A percentile compares a stretch with the other conserved stretches of the same genome.
These are phyloP conservation scores for Umbelopsis isabellina DNA, from an alignment of 192 early-diverging fungal species.

Conservation along the genomic window DNA sequence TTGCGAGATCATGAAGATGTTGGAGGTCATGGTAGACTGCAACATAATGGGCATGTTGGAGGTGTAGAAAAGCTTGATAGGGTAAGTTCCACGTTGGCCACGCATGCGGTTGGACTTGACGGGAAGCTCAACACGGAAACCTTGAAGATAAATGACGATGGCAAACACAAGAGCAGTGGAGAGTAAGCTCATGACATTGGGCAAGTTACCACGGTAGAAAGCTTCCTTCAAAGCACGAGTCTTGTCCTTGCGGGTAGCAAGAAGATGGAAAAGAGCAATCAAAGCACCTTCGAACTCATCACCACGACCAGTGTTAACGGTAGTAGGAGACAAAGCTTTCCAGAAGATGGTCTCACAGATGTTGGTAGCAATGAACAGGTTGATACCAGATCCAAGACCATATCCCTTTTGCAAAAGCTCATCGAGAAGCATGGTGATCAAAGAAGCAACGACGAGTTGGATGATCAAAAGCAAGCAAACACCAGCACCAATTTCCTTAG, in stretches of 20 bases:
- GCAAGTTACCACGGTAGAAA: slow-evolving; percentile 86
- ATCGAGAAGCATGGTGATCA: slow-evolving; percentile 98
- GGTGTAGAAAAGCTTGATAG: slow-evolving; percentile 99
- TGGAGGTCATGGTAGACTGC: slow-evolving; percentile 95
- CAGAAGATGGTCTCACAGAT: slow-evolving; percentile 99
- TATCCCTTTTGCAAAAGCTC: slow-evolving; percentile 99
- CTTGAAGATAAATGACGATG: slow-evolving; percentile 95
- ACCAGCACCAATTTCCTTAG: slow-evolving; percentile 94
- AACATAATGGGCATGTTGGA: slow-evolving; percentile 99
- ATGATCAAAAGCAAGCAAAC: slow-evolving; percentile 95
- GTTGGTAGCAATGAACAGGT: slow-evolving; percentile 99
- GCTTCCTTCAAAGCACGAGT: slow-evolving; percentile 96
- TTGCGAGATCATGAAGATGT: slow-evolving; percentile 99
- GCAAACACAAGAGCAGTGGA: slow-evolving; percentile 88
- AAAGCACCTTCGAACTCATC: slow-evolving; percentile 99
- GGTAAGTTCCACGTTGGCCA: slow-evolving; percentile 98
- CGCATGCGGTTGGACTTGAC: slow-evolving; percentile 95
- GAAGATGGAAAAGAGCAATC: slow-evolving; percentile 91
- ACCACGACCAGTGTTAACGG: slow-evolving; percentile 96
- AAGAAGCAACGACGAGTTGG: slow-evolving; percentile 95
- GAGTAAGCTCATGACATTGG: slow-evolving; percentile 90
- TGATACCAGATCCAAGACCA: slow-evolving; percentile 98
- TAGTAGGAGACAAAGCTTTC: slow-evolving; percentile 98
- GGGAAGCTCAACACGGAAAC: slow-evolving; percentile 99
- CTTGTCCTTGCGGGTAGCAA: slow-evolving; percentile 96